phyloP scores from a whole-genome alignment of 2,329 filamentous ascomycete genomes.

The Colletotrichum sp. region DNA sequence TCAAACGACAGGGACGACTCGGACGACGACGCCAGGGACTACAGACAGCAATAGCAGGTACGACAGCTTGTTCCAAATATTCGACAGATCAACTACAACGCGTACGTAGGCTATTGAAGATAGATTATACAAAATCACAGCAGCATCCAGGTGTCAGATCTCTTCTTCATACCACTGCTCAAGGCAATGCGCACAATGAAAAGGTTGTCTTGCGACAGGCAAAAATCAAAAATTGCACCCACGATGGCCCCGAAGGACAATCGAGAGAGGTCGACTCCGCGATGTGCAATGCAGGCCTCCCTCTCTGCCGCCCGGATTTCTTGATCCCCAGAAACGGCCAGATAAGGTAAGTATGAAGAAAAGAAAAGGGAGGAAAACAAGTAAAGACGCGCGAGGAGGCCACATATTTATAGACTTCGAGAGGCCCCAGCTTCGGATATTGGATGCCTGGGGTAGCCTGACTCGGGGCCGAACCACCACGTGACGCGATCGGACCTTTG shows the following conservation, averaged over 20 bases:
- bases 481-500: neutral
- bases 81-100: too few species aligned
- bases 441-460: neutral
- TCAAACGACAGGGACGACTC: neutral
- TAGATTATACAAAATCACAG: accelerated
- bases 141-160: accelerated
- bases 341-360: conserved; percentile 59
- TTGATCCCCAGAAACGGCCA: conserved; percentile 43
- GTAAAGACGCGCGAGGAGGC: neutral
- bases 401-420: neutral
- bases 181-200: conserved; percentile 47
- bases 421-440: neutral
- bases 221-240: conserved; percentile 30
- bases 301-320: conserved; percentile 43
- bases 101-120: too few species aligned
- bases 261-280: conserved; percentile 19
- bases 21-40: too few species aligned
- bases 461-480: neutral
- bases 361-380: neutral
- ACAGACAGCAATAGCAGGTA: too few species aligned
- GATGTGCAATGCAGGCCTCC: conserved; percentile 59
- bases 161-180: conserved; percentile 50
- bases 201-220: conserved; percentile 28
- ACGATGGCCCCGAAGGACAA: conserved; percentile 23
- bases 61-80: too few species aligned